phyloP scores from a whole-genome alignment of 129 eudicot species.

The Artemisia argyi region DNA sequence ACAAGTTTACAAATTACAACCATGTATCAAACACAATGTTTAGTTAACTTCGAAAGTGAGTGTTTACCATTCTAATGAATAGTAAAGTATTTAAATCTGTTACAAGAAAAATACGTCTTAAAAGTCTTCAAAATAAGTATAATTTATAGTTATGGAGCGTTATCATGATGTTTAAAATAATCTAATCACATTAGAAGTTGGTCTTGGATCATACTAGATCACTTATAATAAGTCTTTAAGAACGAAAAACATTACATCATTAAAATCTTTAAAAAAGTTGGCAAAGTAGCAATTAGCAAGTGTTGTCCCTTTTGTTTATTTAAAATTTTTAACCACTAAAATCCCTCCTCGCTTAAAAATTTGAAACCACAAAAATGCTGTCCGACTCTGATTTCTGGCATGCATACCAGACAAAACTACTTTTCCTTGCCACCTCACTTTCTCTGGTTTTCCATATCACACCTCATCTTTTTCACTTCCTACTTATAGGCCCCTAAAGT shows the following conservation, averaged over 20 bases:
- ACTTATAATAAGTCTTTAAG: neutral
- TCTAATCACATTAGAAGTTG: too few relatives aligned
- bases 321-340: neutral
- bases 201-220: too few relatives aligned
- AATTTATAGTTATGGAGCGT: too few relatives aligned
- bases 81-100: too few relatives aligned
- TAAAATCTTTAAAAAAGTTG: too few relatives aligned
- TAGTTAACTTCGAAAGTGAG: too few relatives aligned
- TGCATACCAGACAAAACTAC: conserved; percentile 48
- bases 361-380: conserved; percentile 41
- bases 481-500: neutral
- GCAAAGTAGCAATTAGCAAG: neutral
- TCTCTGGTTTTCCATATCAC: conserved; percentile 24
- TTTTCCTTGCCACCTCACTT: conserved; percentile 36
- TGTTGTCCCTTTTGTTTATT: neutral
- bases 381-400: conserved; percentile 35
- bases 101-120: too few relatives aligned
- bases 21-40: too few relatives aligned
- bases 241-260: neutral
- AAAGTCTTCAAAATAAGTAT: too few relatives aligned
- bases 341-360: conserved; percentile 14
- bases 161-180: too few relatives aligned
- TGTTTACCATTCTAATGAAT: too few relatives aligned
- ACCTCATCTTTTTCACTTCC: neutral
- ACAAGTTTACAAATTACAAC: too few relatives aligned